Base-by-base conservation (phyloP, 495 filamentous ascomycete genomes). In the Aeminium ludgeri region DNA sequence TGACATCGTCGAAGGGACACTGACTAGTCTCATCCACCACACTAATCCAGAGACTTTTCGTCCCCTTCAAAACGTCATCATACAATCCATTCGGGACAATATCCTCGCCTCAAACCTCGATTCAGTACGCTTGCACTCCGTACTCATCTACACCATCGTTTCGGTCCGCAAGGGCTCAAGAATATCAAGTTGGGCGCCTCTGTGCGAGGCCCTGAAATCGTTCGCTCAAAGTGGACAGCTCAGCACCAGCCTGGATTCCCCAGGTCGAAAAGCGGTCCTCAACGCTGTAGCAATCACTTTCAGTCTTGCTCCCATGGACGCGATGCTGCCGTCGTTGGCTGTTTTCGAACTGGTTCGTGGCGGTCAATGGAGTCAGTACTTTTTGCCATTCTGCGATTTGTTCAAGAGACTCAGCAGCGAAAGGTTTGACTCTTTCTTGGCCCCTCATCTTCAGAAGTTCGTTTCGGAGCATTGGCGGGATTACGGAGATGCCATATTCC, bases 371-470 rank as follows among this genome's bases (percentile, higher is more conserved):
- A 71, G 74, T 44, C 55, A 55, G 38, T 71, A 74, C 28, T 96
- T 96, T 57, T 63, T 95, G 34, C 66, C 73, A 4, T 95, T 94
- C 53, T 95, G 81, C 55, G 75, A 76, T 11, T 77, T 82, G 25
- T 74, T 86, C 46, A 72, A 78, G 0, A 70, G 82, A 30, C 62
- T 86, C 41, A 75, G 80, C 32, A 53, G 66, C 8, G 79, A 87
- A 40, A 68, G 82, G 31, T 97, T 96, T 55, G 65, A 75, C 32
- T 70, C 70, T 38, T 65, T 94, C 10, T 61, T 91, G 10, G 63
- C 84, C 10, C 82, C 82, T 36, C 73, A 82, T 48, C 82, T 96
- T 46, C 78, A 86, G 54, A 82, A 69, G 59, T 94, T 84, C 48
- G 65, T 91, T 44, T 61, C 73, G 11, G 36, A 38, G 36, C 40